These are phyloP conservation scores for Phytophthora podocarpi DNA, from an alignment of 352 stramenopile species.

Conservation along the genomic window DNA sequence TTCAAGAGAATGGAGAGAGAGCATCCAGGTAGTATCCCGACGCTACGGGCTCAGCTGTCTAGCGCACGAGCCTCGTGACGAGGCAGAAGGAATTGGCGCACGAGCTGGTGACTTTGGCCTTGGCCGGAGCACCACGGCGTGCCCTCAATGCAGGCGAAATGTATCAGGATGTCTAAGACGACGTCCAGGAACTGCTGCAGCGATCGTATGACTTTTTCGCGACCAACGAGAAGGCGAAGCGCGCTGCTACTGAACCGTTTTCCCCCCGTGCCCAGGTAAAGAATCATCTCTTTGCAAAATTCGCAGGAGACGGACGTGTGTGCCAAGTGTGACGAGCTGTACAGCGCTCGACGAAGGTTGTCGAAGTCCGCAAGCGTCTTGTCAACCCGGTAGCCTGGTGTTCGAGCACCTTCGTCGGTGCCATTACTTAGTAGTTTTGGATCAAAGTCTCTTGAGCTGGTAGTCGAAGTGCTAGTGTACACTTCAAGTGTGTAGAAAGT, in stretches of 20 bases:
- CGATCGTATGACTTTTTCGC: slow-evolving; percentile 23
- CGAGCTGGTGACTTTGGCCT: slow-evolving; percentile 30
- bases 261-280: slow-evolving; percentile 23
- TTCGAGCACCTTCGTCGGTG: neutral
- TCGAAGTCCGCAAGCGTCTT: slow-evolving; percentile 33
- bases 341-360: slow-evolving; percentile 28
- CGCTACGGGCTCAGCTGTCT: neutral
- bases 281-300: slow-evolving; percentile 45
- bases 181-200: slow-evolving; percentile 35
- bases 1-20: neutral
- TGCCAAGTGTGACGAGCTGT: slow-evolving; percentile 25
- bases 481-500: slow-evolving; percentile 27
- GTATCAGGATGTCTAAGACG: slow-evolving; percentile 24
- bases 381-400: slow-evolving; percentile 17
- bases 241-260: slow-evolving; percentile 19
- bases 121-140: slow-evolving; percentile 35
- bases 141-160: slow-evolving; percentile 13
- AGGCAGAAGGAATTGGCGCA: slow-evolving; percentile 29
- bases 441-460: neutral
- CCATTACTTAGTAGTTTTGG: slow-evolving; percentile 4
- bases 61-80: too few relatives aligned
- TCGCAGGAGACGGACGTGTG: slow-evolving; percentile 33
- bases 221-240: slow-evolving; percentile 12
- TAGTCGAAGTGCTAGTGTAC: neutral
- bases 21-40: neutral